phyloP scores from a whole-genome alignment of 352 stramenopile genomes.

The Phytophthora aleatoria region DNA sequence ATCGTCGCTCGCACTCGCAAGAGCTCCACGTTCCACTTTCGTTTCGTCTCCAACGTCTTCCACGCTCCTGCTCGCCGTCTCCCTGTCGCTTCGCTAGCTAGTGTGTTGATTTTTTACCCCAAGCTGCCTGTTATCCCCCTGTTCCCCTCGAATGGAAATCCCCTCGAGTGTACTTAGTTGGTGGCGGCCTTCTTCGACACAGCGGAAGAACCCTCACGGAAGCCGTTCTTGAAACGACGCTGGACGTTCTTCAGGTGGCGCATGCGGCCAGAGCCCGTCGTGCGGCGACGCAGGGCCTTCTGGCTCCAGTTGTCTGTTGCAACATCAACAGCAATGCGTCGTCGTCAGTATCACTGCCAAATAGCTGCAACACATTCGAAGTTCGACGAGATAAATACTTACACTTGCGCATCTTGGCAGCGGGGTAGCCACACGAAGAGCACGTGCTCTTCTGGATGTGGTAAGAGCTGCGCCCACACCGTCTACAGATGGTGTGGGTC shows the following conservation, averaged over 20 bases:
- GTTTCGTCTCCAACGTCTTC: conserved; percentile 25
- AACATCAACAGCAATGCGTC: not conserved
- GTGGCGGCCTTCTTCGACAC: conserved; percentile 91
- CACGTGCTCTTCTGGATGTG: conserved; percentile 99
- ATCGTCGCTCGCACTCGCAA: conserved; percentile 2
- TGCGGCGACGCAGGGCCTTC: conserved; percentile 98
- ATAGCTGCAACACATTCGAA: not conserved
- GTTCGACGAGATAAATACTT: conserved; percentile 26
- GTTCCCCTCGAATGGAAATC: conserved; percentile 22
- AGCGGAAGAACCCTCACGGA: conserved; percentile 93
- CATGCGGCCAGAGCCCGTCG: conserved; percentile 97
- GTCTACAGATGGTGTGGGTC: conserved; percentile 99
- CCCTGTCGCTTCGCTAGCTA: conserved; percentile 44
- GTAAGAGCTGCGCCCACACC: conserved; percentile 98
- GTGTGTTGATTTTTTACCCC: conserved; percentile 41
- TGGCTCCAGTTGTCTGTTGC: conserved; percentile 95
- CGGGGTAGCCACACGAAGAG: conserved; percentile 98
- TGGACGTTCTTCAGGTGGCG: conserved; percentile 98
- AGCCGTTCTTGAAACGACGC: conserved; percentile 99
- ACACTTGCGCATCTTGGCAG: conserved; percentile 98
- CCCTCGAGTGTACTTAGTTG: conserved; percentile 69
- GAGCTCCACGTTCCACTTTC: conserved; percentile 23
- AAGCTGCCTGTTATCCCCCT: conserved; percentile 34
- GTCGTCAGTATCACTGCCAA: not conserved
- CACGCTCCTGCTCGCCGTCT: conserved; percentile 30